Conservation (phyloP, 1,284 basidiomycete genomes). For the Cutaneotrichosporon curvatum region DNA sequence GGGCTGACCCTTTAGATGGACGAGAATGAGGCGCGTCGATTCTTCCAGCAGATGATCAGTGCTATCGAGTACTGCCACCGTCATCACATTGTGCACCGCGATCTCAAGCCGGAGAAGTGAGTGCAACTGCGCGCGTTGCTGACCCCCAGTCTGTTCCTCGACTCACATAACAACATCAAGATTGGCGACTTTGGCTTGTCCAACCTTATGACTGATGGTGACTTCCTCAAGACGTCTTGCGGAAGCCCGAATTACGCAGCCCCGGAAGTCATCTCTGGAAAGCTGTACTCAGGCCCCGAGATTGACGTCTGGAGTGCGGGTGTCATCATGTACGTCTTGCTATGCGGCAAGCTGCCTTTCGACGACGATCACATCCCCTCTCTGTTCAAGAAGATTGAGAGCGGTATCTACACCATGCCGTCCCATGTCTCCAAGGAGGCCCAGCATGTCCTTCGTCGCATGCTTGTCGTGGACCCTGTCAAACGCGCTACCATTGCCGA, state of each 20-base stretch:
- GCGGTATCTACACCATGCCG: conserved; percentile 78
- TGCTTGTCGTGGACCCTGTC: conserved; percentile 86
- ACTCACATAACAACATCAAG: conserved; percentile 61
- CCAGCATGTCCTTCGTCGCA: conserved; percentile 65
- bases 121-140: conserved; percentile 9
- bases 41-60: conserved; percentile 94
- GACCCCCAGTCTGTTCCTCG: conserved; percentile 47
- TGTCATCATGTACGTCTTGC: conserved; percentile 91
- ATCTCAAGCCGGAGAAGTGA: conserved; percentile 87
- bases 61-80: conserved; percentile 92
- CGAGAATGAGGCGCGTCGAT: conserved; percentile 73
- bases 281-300: conserved; percentile 87
- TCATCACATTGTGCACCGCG: conserved; percentile 90
- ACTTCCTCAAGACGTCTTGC: conserved; percentile 89
- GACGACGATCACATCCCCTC: conserved; percentile 90
- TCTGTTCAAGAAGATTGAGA: conserved; percentile 85
- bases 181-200: conserved; percentile 93
- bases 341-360: conserved; percentile 84
- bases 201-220: conserved; percentile 89
- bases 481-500: conserved; percentile 86
- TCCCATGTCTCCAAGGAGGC: conserved; percentile 69
- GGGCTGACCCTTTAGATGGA: conserved; percentile 56
- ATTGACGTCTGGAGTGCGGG: conserved; percentile 98
- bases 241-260: conserved; percentile 95
- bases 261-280: conserved; percentile 87